phyloP scores from a whole-genome alignment of 352 stramenopile species.

The Globisporangium rhizosaccharum region DNA sequence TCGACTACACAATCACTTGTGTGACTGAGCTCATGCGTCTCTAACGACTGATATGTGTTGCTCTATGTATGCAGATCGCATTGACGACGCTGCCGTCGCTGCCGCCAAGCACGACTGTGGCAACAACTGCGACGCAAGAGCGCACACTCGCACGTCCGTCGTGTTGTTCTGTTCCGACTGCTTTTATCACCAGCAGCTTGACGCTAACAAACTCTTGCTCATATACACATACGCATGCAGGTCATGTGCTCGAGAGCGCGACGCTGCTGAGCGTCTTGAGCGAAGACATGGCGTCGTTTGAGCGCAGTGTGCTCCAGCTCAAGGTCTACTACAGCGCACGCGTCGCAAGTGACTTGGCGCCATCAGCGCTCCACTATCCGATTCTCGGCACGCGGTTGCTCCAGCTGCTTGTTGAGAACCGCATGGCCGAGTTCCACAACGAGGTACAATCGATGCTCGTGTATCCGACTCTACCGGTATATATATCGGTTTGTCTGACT shows the following conservation, averaged over 20 bases:
- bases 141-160: slow-evolving; percentile 67
- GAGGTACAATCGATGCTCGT: slow-evolving; percentile 31
- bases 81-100: slow-evolving; percentile 82
- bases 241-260: slow-evolving; percentile 86
- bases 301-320: slow-evolving; percentile 87
- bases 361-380: slow-evolving; percentile 77
- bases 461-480: neutral
- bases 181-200: neutral
- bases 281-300: slow-evolving; percentile 82
- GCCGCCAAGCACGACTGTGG: slow-evolving; percentile 51
- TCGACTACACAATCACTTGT: neutral
- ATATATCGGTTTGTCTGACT: neutral
- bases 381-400: slow-evolving; percentile 88
- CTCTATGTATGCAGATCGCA: slow-evolving; percentile 48
- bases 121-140: slow-evolving; percentile 56
- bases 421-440: slow-evolving; percentile 92
- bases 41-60: neutral
- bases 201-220: neutral
- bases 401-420: slow-evolving; percentile 89
- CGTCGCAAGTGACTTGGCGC: slow-evolving; percentile 25
- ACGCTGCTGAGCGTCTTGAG: slow-evolving; percentile 83
- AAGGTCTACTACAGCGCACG: slow-evolving; percentile 81
- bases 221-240: slow-evolving; percentile 13
- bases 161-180: neutral
- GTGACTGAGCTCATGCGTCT: neutral